A percentile compares a stretch with the other conserved stretches of the same genome.
These are phyloP conservation scores for Saturnispora bothae DNA, from an alignment of 805 yeast species.

Conservation along the genomic window DNA sequence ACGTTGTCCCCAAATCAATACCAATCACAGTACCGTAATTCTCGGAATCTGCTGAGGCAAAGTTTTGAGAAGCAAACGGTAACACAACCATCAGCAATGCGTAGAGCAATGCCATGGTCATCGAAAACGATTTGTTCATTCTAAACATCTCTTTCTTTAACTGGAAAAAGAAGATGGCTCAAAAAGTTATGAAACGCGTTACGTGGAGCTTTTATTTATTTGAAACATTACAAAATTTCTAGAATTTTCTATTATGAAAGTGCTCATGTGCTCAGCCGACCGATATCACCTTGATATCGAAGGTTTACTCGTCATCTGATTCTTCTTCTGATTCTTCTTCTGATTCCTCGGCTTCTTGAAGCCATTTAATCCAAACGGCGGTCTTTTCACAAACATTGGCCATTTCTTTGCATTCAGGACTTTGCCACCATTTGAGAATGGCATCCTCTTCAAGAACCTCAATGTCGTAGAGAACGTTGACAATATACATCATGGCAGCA, in stretches of 20 bases:
- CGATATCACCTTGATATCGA: too few species aligned
- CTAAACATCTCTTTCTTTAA: constrained; percentile 20
- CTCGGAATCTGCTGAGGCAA: constrained; percentile 22
- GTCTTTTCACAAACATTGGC: constrained; percentile 45
- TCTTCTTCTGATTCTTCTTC: constrained; percentile 12
- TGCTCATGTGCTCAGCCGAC: too few species aligned
- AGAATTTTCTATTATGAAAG: too few species aligned
- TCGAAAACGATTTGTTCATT: constrained; percentile 20
- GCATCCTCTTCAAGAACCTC: constrained; percentile 79
- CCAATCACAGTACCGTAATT: constrained; percentile 51
- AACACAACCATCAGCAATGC: constrained; percentile 22
- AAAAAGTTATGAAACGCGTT: constrained; percentile 1
- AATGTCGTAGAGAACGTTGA: constrained; percentile 60
- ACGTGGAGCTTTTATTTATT: background rate
- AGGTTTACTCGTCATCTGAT: constrained; percentile 10
- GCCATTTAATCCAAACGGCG: constrained; percentile 77
- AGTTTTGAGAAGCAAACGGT: constrained; percentile 20
- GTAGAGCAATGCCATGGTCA: constrained; percentile 20
- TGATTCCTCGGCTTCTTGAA: constrained; percentile 52
- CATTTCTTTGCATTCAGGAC: constrained; percentile 29
- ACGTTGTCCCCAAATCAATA: constrained; percentile 95
- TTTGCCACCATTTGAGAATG: constrained; percentile 75
- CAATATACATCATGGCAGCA: constrained; percentile 40
- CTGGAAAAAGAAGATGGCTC: background rate
- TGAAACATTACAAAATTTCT: background rate